A percentile compares a stretch with the other conserved stretches of the same genome.
Conservation (phyloP, 2,329 filamentous ascomycete species). For the Calonectria honghensis region DNA sequence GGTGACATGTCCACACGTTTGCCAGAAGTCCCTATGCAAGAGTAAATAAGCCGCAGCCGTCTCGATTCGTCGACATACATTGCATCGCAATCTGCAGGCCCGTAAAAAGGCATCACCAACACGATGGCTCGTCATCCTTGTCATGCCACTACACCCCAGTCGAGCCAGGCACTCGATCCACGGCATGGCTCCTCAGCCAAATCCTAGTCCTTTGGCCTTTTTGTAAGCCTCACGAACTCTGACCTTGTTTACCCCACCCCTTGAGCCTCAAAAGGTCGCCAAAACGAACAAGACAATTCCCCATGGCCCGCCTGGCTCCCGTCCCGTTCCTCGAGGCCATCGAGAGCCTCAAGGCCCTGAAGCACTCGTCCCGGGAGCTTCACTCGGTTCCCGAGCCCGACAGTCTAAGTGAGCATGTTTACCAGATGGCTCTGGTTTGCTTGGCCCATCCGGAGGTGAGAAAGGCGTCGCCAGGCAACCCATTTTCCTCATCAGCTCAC, state of each 20-base stretch:
- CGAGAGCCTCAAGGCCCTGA: constrained; percentile 42
- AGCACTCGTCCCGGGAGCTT: constrained; percentile 25
- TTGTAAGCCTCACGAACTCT: constrained; percentile 32
- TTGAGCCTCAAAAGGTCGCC: constrained; percentile 1
- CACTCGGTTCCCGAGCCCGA: constrained; percentile 29
- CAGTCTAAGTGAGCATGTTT: constrained; percentile 41
- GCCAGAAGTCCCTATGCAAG: constrained; percentile 28
- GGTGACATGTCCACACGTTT: constrained; percentile 16
- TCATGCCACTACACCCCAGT: constrained; percentile 31
- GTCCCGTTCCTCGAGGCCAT: constrained; percentile 41
- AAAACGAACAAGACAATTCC: background rate
- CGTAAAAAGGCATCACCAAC: constrained; percentile 31
- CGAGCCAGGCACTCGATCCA: constrained; percentile 34
- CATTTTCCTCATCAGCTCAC: constrained; percentile 7
- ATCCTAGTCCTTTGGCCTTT: constrained; percentile 19
- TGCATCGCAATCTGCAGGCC: constrained; percentile 23
- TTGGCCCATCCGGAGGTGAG: constrained; percentile 42
- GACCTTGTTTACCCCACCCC: constrained; percentile 9
- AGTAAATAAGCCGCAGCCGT: constrained; percentile 23
- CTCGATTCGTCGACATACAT: constrained; percentile 24
- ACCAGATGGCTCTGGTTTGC: constrained; percentile 42
- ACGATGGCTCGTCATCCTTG: constrained; percentile 41
- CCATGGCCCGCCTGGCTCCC: constrained; percentile 25
- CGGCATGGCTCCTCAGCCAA: constrained; percentile 35
- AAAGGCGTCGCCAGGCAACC: background rate